phyloP scores from a whole-genome alignment of 139 green algal genomes.

The Asterochloris sp. region DNA sequence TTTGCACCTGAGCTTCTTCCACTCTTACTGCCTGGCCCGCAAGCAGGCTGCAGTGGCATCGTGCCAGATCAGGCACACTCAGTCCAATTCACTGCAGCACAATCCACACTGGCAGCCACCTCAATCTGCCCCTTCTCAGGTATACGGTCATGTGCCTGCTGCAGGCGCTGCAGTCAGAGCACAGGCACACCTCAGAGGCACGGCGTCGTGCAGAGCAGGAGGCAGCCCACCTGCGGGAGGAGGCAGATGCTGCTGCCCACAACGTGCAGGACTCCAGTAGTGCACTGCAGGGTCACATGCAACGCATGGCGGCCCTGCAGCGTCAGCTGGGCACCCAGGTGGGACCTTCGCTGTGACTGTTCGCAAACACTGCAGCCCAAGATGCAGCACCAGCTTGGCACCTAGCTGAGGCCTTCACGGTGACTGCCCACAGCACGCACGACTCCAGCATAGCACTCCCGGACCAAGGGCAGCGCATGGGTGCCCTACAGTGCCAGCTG shows the following conservation, averaged over 20 bases:
- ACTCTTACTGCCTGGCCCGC: too few relatives aligned
- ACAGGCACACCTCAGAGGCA: background rate
- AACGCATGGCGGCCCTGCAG: conserved; percentile 6
- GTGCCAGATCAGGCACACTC: too few relatives aligned
- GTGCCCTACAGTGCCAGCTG: conserved; percentile 14
- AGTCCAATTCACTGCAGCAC: too few relatives aligned
- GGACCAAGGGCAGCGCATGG: conserved; percentile 3
- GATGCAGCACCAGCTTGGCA: too few relatives aligned
- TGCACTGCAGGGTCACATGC: conserved; percentile 15
- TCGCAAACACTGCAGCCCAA: too few relatives aligned
- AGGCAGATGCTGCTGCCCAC: background rate
- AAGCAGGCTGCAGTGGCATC: too few relatives aligned
- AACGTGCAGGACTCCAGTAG: conserved; percentile 1
- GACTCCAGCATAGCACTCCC: conserved; percentile 13
- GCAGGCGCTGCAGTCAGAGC: conserved; percentile 5
- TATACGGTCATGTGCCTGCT: background rate
- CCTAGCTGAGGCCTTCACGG: too few relatives aligned
- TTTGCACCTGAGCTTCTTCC: too few relatives aligned
- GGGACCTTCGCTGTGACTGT: too few relatives aligned
- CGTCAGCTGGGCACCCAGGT: conserved; percentile 15
- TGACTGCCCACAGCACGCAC: background rate
- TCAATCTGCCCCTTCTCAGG: too few relatives aligned
- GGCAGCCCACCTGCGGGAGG: conserved; percentile 10
- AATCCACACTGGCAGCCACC: too few relatives aligned
- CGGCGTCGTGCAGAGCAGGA: background rate